phyloP scores from a whole-genome alignment of 2,329 filamentous ascomycete genomes.

The Nannizziopsis barbatae region DNA sequence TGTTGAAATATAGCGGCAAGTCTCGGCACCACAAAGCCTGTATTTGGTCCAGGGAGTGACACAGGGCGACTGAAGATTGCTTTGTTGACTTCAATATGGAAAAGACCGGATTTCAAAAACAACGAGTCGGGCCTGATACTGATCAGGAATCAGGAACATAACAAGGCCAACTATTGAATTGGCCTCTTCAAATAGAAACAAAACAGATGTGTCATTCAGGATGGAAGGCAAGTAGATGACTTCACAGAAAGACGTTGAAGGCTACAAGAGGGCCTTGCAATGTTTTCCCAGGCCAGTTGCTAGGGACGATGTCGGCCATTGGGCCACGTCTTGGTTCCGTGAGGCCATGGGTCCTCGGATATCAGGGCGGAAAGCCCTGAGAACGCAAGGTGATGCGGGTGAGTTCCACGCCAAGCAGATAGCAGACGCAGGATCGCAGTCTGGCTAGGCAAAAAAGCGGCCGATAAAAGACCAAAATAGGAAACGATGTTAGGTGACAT shows the following conservation, averaged over 20 bases:
- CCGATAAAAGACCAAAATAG: background rate
- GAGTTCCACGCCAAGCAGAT: constrained; percentile 8
- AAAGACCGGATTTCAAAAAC: constrained; percentile 3
- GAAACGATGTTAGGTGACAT: constrained; percentile 6
- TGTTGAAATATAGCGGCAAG: constrained; percentile 11
- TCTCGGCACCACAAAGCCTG: constrained; percentile 11
- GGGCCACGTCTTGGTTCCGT: constrained; percentile 31
- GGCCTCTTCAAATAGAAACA: constrained; percentile 5
- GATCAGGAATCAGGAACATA: constrained; percentile 1
- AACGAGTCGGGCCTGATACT: constrained; percentile 6
- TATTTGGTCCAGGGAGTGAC: constrained; percentile 11
- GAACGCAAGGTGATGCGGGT: constrained; percentile 5
- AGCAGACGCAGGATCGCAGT: constrained; percentile 6
- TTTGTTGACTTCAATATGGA: constrained; percentile 10
- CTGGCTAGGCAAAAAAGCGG: background rate
- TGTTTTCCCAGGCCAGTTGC: constrained; percentile 25
- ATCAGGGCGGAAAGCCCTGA: constrained; percentile 5
- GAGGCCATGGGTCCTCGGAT: constrained; percentile 22
- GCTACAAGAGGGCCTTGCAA: background rate
- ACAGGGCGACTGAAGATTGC: constrained; percentile 8
- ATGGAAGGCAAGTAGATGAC: background rate
- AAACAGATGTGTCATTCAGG: background rate
- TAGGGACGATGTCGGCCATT: constrained; percentile 26
- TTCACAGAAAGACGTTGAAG: background rate
- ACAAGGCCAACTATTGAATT: constrained; percentile 1